Percentiles rank a stretch among this genome's conserved stretches.
Evolutionary conservation across 805 yeast genomes (phyloP).

Genomic region (Hanseniaspora taiwanica): DNA sequence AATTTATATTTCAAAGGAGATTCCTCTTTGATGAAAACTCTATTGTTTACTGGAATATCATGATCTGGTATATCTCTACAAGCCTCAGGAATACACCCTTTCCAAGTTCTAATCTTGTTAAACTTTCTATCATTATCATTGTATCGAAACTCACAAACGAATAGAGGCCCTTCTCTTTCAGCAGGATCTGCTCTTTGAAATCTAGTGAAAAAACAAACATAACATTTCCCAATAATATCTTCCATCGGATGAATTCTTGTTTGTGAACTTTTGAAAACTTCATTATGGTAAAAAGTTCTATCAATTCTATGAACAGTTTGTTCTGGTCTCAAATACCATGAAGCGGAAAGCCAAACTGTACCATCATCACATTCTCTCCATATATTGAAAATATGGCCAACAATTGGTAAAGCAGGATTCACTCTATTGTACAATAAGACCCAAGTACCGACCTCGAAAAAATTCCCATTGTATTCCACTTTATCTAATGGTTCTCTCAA

Average conservation of each 20-base stretch:
- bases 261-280: conserved; percentile 93
- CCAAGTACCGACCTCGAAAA: conserved; percentile 90
- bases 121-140: conserved; percentile 83
- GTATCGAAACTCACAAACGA: conserved; percentile 89
- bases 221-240: conserved; percentile 87
- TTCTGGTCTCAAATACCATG: conserved; percentile 97
- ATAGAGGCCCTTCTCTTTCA: conserved; percentile 69
- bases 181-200: conserved; percentile 90
- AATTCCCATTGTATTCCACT: conserved; percentile 55
- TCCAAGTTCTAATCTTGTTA: conserved; percentile 95
- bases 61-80: conserved; percentile 76
- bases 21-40: conserved; percentile 60
- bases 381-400: conserved; percentile 84
- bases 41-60: conserved; percentile 53
- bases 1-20: conserved; percentile 75
- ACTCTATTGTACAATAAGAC: conserved; percentile 76
- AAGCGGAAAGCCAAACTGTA: conserved; percentile 77
- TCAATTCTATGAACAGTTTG: conserved; percentile 93
- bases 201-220: conserved; percentile 86
- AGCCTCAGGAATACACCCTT: conserved; percentile 95
- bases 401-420: conserved; percentile 80
- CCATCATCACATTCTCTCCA: conserved; percentile 78
- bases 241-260: conserved; percentile 85
- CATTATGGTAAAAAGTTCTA: conserved; percentile 80
- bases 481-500: conserved; percentile 70